Evolutionary conservation across 208 protist genomes (phyloP).

Genomic region (Lotmaria passim): DNA sequence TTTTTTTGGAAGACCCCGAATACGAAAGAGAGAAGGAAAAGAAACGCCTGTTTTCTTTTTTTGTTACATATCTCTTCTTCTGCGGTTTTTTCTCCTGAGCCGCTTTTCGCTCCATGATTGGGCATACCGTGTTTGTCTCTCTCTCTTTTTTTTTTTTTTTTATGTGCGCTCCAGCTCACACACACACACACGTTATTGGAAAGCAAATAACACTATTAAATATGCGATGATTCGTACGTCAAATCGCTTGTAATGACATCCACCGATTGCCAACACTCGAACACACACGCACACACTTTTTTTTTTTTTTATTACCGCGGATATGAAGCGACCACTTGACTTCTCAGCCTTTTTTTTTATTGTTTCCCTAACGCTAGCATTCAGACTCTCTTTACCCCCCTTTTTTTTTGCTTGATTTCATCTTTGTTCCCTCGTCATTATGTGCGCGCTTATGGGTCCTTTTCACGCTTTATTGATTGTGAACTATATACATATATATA

Average conservation of each 20-base stretch:
- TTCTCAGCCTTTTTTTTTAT: slow-evolving; percentile 11
- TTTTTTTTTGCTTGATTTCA: background rate
- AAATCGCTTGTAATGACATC: too few species aligned
- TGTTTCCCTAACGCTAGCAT: background rate
- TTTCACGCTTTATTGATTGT: too few species aligned
- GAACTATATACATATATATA: too few species aligned
- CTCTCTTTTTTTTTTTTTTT: background rate
- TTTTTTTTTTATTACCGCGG: slow-evolving; percentile 16
- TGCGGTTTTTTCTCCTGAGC: background rate
- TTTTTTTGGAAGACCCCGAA: slow-evolving; percentile 10
- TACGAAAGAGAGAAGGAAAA: slow-evolving; percentile 14
- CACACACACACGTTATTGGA: background rate
- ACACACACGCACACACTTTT: slow-evolving; percentile 10
- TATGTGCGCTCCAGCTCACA: background rate
- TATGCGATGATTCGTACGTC: too few species aligned
- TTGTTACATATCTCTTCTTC: slow-evolving; percentile 14
- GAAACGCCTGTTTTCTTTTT: background rate
- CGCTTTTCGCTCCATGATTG: background rate
- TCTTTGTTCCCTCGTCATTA: too few species aligned
- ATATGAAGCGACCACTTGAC: slow-evolving; percentile 25
- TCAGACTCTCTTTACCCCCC: background rate
- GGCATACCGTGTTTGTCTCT: background rate
- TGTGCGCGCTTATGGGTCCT: too few species aligned
- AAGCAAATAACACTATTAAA: background rate
- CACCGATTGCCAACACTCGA: too few species aligned